These are phyloP conservation scores for Favolaschia claudopus DNA, from an alignment of 768 basidiomycete species.

Conservation along the genomic window DNA sequence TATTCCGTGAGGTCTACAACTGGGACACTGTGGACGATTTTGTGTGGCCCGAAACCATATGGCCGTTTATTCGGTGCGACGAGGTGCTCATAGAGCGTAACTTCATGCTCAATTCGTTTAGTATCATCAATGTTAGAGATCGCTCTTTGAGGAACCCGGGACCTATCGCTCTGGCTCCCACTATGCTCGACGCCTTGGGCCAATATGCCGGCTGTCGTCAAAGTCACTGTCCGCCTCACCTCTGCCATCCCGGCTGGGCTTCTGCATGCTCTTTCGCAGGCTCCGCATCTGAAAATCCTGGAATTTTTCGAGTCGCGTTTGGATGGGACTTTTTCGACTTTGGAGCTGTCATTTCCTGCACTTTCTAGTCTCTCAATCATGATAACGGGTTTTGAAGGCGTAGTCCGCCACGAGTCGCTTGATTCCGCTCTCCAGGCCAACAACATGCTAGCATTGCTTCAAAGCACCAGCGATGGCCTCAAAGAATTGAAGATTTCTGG, in stretches of 20 bases:
- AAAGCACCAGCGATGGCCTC: background rate
- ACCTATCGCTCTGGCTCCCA: too few relatives aligned
- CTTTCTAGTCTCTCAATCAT: background rate
- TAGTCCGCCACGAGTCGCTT: background rate
- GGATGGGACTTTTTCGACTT: background rate
- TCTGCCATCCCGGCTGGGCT: background rate
- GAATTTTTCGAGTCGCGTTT: background rate
- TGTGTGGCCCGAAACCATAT: too few relatives aligned
- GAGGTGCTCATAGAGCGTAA: too few relatives aligned
- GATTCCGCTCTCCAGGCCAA: background rate
- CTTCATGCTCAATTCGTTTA: too few relatives aligned
- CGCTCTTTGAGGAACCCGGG: too few relatives aligned
- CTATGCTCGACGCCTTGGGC: background rate
- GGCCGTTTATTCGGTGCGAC: too few relatives aligned
- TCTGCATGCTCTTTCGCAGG: background rate
- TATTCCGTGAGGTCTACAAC: too few relatives aligned
- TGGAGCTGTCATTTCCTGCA: background rate
- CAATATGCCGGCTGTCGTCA: background rate
- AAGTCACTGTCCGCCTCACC: background rate
- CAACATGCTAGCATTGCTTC: background rate
- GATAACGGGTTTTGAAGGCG: background rate
- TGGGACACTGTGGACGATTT: too few relatives aligned
- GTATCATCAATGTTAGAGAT: too few relatives aligned
- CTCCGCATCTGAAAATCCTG: background rate
- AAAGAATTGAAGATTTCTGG: background rate